Base-by-base conservation (phyloP, 352 stramenopile genomes). In the Pythium volutum region DNA sequence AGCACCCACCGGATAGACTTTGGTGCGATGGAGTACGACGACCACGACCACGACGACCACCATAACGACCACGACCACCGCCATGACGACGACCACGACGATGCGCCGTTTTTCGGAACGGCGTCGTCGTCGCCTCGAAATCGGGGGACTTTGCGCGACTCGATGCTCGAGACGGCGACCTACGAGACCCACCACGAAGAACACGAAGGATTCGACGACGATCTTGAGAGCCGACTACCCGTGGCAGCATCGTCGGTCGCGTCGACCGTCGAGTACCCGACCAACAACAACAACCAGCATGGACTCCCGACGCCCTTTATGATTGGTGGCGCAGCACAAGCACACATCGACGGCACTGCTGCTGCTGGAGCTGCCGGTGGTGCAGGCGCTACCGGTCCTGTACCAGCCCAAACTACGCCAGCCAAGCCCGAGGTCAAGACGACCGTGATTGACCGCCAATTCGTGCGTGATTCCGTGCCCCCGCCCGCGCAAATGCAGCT, bases 401-500 rank as follows among this genome's bases (percentile, higher is more conserved):
- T n/a, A n/a, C n/a, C n/a, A n/a, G 25, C 26, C 5, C 56, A 51
- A 18, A 2, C 26, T 16, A 63, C 54, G n/a, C 62, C 74, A 2
- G 63, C 70, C 31, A 80, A 91, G 64, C 62, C 68, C 0, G 81
- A 87, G 46, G 70, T 70, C 18, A 68, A 74, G 18, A 87, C 81
- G 36, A 79, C 70, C 1, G 68, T 70, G 14, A 79, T 88, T 31
- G 81, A 88, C 55, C 79, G 81, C 15, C 81, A 87, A 54, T 91
- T 91, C 58, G 81, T 89, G 45, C 76, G 79, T 15, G 68, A 87
- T 46, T 67, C 70, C 0, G 78, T 89, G 10, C 73, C 85, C 25
- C 85, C 84, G 22, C 85, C 85, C 0, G 85, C 85, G 27, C 85
- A 95, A 58, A 95, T 95, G 85, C 85, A 95, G 62, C 72, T 95